Base-by-base conservation (phyloP, 345 rosid species). In the Brassica cretica region DNA sequence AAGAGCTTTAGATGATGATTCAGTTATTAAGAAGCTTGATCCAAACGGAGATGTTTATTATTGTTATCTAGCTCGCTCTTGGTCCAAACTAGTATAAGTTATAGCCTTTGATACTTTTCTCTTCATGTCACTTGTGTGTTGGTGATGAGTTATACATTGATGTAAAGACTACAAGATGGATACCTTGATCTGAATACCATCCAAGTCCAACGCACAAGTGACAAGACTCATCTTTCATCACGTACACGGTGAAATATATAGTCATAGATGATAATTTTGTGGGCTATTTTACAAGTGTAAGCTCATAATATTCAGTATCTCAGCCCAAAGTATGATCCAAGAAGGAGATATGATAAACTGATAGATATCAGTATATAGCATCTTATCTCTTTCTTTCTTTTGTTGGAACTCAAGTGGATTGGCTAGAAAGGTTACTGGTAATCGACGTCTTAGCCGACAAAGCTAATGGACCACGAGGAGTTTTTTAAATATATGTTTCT, bases 151-250 rank as follows among this genome's bases (percentile, higher is more conserved):
- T 41, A 3, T 41, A 41, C 11, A 11, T 41, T 10, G 11, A 41
- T 41, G 49, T 41, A 11, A 41, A 37, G 44, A 41, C 46, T 41
- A 41, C 94, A 87, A 90, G 93, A 85, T 94, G 91, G 63, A 86
- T 19, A 96, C 98, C 81, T 94, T 35, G 93, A 0, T 88, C 93
- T 0, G 97, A 94, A 75, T 91, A 89, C 98, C 98, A 94, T 37
- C 96, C 96, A 8, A 85, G 86, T 9, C 97, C 96, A 11, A 94
- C 83, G 71, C 96, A 88, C 53, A 35, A 35, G 41, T 35, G 41
- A 35, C 41, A 94, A 86, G 18, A 85, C 78, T 19, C 98, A 19
- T 92, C 96, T 68, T 87, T 85, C 74, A 76, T 75, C 30, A 92
- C 84, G 76, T 94, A 92, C 5, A 94, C 93, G 39, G 8, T 37